A percentile compares a stretch with the other conserved stretches of the same genome.
These are phyloP conservation scores for Apiospora rasikravindrae DNA, from an alignment of 2,329 filamentous ascomycete species.

Conservation along the genomic window DNA sequence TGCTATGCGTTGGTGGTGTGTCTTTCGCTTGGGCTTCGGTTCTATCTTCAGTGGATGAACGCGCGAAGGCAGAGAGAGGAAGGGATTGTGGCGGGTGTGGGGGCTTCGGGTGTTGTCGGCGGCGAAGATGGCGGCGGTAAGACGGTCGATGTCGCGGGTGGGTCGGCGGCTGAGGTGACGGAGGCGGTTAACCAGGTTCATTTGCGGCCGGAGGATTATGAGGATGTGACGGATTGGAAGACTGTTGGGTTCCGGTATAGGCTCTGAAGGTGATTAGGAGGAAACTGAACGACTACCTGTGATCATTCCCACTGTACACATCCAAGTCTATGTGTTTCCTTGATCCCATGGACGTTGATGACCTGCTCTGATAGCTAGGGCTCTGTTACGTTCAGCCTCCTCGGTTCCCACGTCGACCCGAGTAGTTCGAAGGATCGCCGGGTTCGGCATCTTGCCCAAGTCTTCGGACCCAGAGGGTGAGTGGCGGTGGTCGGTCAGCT, in stretches of 20 bases:
- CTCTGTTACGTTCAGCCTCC: background rate
- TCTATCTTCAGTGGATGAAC: slow-evolving; percentile 55
- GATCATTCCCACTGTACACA: too few relatives aligned
- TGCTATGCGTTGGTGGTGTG: slow-evolving; percentile 58
- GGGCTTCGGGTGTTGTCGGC: slow-evolving; percentile 46
- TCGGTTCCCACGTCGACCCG: background rate
- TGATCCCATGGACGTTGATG: background rate
- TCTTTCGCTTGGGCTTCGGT: slow-evolving; percentile 49
- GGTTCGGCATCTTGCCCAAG: background rate
- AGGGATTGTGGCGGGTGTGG: slow-evolving; percentile 50
- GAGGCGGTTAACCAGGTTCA: slow-evolving; percentile 43
- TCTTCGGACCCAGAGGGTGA: background rate
- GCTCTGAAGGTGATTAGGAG: slow-evolving; percentile 40
- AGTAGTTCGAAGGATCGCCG: background rate
- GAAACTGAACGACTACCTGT: background rate
- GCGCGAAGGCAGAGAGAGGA: slow-evolving; percentile 47
- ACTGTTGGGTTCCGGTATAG: slow-evolving; percentile 65
- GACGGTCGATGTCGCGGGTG: slow-evolving; percentile 35
- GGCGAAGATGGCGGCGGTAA: slow-evolving; percentile 38
- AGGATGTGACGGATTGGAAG: slow-evolving; percentile 66
- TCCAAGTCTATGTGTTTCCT: background rate
- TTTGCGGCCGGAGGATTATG: slow-evolving; percentile 53
- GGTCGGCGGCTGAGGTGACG: slow-evolving; percentile 30
- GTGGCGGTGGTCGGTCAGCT: background rate
- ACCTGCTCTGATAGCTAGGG: background rate